These are phyloP conservation scores for Sphaerulina populicola DNA, from an alignment of 2,329 filamentous ascomycete genomes.

Conservation along the genomic window DNA sequence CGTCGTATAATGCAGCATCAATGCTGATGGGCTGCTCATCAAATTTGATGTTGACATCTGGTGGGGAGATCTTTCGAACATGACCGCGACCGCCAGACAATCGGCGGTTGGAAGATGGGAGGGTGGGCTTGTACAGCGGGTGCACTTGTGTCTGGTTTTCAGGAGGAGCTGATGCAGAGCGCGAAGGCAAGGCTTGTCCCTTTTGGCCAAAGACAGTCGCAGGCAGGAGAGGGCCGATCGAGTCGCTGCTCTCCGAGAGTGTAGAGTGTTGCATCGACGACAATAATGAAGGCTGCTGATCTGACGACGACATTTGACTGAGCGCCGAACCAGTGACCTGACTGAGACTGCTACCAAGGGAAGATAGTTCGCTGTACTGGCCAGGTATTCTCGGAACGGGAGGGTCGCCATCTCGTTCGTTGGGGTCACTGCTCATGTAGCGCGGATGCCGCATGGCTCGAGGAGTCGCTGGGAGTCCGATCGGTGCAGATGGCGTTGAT, in stretches of 20 bases:
- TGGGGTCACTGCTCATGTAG: slow-evolving; percentile 53
- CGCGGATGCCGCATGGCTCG: slow-evolving; percentile 79
- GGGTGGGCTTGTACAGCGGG: slow-evolving; percentile 30
- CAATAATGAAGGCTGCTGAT: slow-evolving; percentile 11
- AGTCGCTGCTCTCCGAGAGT: slow-evolving; percentile 29
- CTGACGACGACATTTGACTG: slow-evolving; percentile 24
- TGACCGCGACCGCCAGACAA: slow-evolving; percentile 35
- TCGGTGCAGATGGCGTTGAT: slow-evolving; percentile 46
- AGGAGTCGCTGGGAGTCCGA: slow-evolving; percentile 83
- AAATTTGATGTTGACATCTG: slow-evolving; percentile 22
- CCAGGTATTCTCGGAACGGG: slow-evolving; percentile 52
- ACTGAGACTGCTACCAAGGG: slow-evolving; percentile 23
- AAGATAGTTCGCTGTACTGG: slow-evolving; percentile 31
- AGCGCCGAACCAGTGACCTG: slow-evolving; percentile 24
- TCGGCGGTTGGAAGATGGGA: slow-evolving; percentile 30
- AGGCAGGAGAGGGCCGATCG: slow-evolving; percentile 42
- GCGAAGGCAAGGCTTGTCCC: slow-evolving; percentile 28
- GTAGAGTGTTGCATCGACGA: slow-evolving; percentile 35
- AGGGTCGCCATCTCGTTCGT: slow-evolving; percentile 42
- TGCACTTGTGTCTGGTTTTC: slow-evolving; percentile 34
- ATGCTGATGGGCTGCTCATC: slow-evolving; percentile 37
- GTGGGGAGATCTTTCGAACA: slow-evolving; percentile 38
- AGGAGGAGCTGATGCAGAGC: slow-evolving; percentile 43
- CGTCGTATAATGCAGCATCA: slow-evolving; percentile 43
- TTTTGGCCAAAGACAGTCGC: slow-evolving; percentile 42